Conservation (phyloP, 305 asterid species). For the Solanum aculeatissimum region DNA sequence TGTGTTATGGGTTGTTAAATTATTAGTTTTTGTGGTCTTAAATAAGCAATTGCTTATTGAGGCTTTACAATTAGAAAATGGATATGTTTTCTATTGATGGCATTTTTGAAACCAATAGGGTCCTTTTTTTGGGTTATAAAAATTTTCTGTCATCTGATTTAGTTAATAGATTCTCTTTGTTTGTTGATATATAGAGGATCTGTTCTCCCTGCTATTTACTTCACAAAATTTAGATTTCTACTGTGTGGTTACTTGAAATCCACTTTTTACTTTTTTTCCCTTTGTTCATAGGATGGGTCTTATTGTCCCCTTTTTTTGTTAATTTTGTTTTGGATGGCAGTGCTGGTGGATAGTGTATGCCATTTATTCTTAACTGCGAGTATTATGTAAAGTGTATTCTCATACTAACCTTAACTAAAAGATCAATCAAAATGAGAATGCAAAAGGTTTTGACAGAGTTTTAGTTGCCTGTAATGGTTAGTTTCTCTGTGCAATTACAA, state of each 20-base stretch:
- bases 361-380: background rate
- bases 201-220: background rate
- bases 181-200: background rate
- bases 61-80: background rate
- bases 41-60: background rate
- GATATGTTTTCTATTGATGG: background rate
- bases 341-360: background rate
- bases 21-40: background rate
- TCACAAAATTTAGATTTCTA: background rate
- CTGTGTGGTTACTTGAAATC: background rate
- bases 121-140: background rate
- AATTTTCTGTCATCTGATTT: background rate
- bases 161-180: background rate
- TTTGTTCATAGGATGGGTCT: background rate
- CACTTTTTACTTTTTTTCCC: background rate
- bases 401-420: background rate
- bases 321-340: background rate
- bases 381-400: background rate
- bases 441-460: background rate
- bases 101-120: background rate
- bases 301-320: background rate
- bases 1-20: background rate
- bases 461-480: constrained; percentile 5
- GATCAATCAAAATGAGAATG: background rate
- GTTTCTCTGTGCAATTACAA: constrained; percentile 9